Base-by-base conservation (phyloP, 805 yeast species). In the Maudiozyma serrabonitensis region DNA sequence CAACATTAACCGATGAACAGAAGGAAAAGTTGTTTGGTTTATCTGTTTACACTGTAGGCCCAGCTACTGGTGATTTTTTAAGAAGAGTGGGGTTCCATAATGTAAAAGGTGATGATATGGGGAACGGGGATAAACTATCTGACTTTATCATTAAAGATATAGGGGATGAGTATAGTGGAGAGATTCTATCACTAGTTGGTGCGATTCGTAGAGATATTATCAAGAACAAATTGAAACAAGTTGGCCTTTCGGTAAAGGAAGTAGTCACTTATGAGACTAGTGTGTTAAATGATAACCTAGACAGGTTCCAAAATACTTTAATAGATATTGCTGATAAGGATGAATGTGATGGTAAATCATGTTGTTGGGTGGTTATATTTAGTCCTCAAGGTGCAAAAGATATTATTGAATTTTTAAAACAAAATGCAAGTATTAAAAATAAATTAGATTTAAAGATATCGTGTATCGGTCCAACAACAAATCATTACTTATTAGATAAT, bases 381-480 rank as follows among this genome's bases (percentile, higher is more conserved):
- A 87, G 96, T 54, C 95, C 96, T 0, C 95, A 93, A 57, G 96
- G 96, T 0, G 83, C 95, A 0, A 76, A 75, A 28, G 71, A 66
- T 0, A 81, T 89, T 12, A 76, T 86, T 4, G 66, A 74, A 9
- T 72, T 73, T 52, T 49, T 79, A n/a, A 62, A 60, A 45, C 9
- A 35, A 3, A 41, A 39, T 11, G 12, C 46, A 0, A 43, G 50
- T 3, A 50, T 55, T 1, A 64, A 71, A 42, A 74, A 72, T 45
- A 45, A 32, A 9, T 23, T 34, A 18, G 21, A 31, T 15, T 15
- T 47, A 16, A 42, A 43, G n/a, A 68, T 88, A 15, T 96, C 95
- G 0, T 81, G 90, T 3, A 91, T 91, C 50, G 98, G 98, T 0
- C 97, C 97, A 2, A 91, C 97, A 0, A 91, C 98, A 0, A 80